Conservation (phyloP, 2,329 filamentous ascomycete species). For the Penicillium occitanis region DNA sequence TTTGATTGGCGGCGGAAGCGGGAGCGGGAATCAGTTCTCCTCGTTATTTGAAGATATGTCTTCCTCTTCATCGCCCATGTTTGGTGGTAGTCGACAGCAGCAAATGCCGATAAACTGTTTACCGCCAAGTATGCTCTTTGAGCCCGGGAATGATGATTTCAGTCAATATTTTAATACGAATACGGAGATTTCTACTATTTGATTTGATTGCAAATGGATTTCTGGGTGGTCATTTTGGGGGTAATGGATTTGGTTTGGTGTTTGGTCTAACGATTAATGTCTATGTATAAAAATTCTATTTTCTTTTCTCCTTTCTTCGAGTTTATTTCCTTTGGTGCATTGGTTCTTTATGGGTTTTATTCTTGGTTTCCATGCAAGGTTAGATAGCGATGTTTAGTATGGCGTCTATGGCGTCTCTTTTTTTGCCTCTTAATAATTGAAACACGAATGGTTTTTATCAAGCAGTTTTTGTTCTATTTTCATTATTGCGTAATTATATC, state of each 20-base stretch:
- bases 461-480: not conserved
- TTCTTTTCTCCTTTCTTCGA: not conserved
- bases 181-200: constrained; percentile 41
- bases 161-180: constrained; percentile 43
- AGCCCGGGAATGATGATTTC: constrained; percentile 38
- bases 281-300: constrained; percentile 1
- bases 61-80: constrained; percentile 30
- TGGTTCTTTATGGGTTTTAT: not conserved
- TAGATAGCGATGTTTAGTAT: not conserved
- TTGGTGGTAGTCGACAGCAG: constrained; percentile 28
- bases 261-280: constrained; percentile 2
- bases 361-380: not conserved
- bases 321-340: not conserved
- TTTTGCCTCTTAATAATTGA: not conserved
- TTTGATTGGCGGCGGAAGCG: constrained; percentile 2
- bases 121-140: constrained; percentile 30
- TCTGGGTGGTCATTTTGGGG: not conserved
- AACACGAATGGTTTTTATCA: not conserved
- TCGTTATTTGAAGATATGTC: constrained; percentile 34
- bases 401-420: not conserved
- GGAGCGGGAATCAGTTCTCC: constrained; percentile 13
- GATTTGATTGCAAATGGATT: constrained; percentile 24
- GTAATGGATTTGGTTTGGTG: not conserved
- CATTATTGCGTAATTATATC: not conserved
- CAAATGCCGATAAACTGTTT: constrained; percentile 38